phyloP scores from a whole-genome alignment of 148 eudicot species.

The Chenopodium album region DNA sequence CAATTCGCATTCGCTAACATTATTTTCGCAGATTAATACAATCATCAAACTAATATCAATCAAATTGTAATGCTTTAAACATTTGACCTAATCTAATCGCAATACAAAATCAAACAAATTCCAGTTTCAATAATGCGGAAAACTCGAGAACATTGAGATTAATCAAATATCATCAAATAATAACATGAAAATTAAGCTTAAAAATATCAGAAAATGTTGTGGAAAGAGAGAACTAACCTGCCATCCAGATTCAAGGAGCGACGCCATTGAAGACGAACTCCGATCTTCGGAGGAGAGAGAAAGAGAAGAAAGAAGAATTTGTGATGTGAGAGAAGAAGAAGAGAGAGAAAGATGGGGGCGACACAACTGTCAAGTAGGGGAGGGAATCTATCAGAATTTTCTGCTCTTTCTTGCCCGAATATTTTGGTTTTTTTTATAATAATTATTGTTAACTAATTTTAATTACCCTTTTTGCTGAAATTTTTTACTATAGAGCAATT shows the following conservation, averaged over 20 bases:
- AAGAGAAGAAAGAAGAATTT: conserved; percentile 8
- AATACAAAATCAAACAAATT: background rate
- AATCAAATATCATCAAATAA: background rate
- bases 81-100: conserved; percentile 6
- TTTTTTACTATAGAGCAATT: too few species aligned
- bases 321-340: background rate
- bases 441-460: too few species aligned
- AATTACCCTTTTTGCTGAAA: too few species aligned
- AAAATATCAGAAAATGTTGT: background rate
- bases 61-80: background rate
- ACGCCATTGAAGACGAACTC: conserved; percentile 42
- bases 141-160: background rate
- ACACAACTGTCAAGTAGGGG: conserved; percentile 18
- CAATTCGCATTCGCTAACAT: background rate
- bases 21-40: too few species aligned
- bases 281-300: conserved; percentile 20
- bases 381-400: conserved; percentile 2
- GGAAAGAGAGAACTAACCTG: conserved; percentile 36
- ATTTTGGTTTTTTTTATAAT: background rate
- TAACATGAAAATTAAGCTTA: conserved; percentile 3
- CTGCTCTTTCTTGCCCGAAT: background rate
- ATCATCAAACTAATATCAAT: background rate
- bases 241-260: conserved; percentile 64
- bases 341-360: background rate
- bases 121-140: background rate